Conservation (phyloP, 1,139 yeast genomes). For the Sugiyamaella xylanicola region DNA sequence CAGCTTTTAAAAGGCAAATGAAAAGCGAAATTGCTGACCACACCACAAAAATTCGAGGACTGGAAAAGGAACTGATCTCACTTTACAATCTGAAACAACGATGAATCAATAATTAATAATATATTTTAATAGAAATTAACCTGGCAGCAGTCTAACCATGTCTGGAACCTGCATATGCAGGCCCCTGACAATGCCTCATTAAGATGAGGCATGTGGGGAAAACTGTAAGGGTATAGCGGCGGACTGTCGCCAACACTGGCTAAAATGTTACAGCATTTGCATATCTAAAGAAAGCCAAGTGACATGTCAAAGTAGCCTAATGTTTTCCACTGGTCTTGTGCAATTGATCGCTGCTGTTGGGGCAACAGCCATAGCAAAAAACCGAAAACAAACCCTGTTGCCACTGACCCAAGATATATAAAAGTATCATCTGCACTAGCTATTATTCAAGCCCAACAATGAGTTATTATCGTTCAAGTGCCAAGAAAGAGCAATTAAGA, state of each 20-base stretch:
- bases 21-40: not conserved
- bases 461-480: not conserved
- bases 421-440: too few species aligned
- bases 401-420: not conserved
- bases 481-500: constrained; percentile 1
- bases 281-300: too few species aligned
- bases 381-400: too few species aligned
- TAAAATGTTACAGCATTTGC: too few species aligned
- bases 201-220: not conserved
- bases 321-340: too few species aligned
- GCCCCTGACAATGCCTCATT: not conserved
- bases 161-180: not conserved
- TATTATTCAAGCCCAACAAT: not conserved
- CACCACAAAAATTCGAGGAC: not conserved
- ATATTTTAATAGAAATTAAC: too few species aligned
- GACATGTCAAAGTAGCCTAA: too few species aligned
- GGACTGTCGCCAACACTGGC: too few species aligned
- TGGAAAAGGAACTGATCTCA: not conserved
- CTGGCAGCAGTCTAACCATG: not conserved
- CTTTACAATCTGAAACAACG: not conserved
- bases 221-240: too few species aligned
- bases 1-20: not conserved
- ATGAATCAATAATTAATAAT: not conserved
- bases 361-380: too few species aligned
- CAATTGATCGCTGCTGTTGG: too few species aligned